Evolutionary conservation across 805 yeast genomes (phyloP), one percentile per base, ranked within the genome.

Genomic region (Scheffersomyces lignosus): DNA sequence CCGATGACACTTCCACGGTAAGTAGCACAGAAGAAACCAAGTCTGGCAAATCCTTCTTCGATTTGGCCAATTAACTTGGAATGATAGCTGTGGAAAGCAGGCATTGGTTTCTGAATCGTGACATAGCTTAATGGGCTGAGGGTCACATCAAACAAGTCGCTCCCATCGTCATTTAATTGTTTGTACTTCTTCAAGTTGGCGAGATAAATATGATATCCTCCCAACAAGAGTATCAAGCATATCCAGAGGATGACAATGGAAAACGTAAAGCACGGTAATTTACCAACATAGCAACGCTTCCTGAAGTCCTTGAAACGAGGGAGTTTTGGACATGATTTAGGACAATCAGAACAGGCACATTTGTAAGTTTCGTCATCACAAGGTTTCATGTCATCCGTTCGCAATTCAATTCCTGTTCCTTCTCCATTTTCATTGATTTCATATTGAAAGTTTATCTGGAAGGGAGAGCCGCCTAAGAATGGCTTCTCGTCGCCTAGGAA

Each of bases 401-500:
- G 41, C 34, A 62, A 47, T 7, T 26, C 25, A 22, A 62, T 40
- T 1, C 56, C 61, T 16, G 23, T 31, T 4, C 47, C 34, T 2
- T 13, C 23, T 25, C 47, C 47, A n/a, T 34, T 33, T 8, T 43
- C 34, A 10, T 48, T 40, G 3, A 44, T 6, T 1, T 66, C 65
- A 65, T 79, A 87, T 3, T 68, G 62, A 58, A 80, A 89, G 56
- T 89, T 83, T 43, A 91, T 90, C 58, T 91, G 98, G 57, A 91
- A 88, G 0, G 97, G 97, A 0, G 96, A 87, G 0, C 99, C 99
- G 1, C 98, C 97, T 3, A 91, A 68, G 50, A 87, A 48, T 0
- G 98, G 98, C 58, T 91, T 90, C 49, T 88, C 95, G 56, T 91
- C 98, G 9, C 98, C 98, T 34, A 93, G 62, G 54, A 91, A 93